Conservation (phyloP, 495 filamentous ascomycete species). For the Astrothelium subdiscretum region DNA sequence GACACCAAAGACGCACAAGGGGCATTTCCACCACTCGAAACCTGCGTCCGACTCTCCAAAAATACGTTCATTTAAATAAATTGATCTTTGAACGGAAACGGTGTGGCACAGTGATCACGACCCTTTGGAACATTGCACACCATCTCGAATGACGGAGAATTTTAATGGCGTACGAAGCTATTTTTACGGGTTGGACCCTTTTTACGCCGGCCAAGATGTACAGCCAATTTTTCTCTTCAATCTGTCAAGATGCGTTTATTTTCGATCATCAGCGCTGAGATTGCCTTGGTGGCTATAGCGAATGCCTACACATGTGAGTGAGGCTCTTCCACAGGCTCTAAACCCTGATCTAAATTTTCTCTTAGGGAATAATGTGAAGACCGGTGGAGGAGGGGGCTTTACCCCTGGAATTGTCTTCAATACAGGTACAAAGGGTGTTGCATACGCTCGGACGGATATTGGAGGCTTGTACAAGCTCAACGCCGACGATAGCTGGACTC, state of each 20-base stretch:
- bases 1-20: not conserved
- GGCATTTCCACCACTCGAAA: not conserved
- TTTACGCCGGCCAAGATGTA: not conserved
- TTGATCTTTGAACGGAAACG: not conserved
- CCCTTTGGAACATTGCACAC: not conserved
- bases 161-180: not conserved
- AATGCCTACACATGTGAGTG: conserved; percentile 1
- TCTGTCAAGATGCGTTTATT: not conserved
- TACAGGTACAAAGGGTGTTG: conserved; percentile 42
- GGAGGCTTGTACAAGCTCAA: conserved; percentile 49
- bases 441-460: conserved; percentile 53
- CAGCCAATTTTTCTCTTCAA: not conserved
- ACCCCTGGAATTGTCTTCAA: conserved; percentile 48
- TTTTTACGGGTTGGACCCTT: not conserved
- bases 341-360: not conserved
- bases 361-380: conserved; percentile 1
- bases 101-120: not conserved
- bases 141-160: not conserved
- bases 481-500: conserved; percentile 42
- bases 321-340: not conserved
- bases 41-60: not conserved
- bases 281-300: not conserved
- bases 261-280: not conserved
- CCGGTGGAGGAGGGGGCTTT: conserved; percentile 43
- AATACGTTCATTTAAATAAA: not conserved